Conservation (phyloP, 306 rosid species). For the Prunus mume region DNA sequence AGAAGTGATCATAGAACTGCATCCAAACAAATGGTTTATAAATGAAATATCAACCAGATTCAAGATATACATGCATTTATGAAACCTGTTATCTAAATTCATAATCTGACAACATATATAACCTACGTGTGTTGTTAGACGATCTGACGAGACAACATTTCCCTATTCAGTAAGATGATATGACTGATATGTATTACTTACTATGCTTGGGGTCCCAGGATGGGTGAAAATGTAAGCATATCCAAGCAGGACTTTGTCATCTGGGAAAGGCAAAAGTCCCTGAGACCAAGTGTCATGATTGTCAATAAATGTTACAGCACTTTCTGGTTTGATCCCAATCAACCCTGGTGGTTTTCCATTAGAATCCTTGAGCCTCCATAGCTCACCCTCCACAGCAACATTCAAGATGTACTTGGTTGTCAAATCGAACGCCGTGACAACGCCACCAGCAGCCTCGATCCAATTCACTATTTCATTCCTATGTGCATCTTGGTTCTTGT, state of each 20-base stretch:
- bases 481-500: conserved; percentile 37
- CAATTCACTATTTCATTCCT: conserved; percentile 35
- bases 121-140: neutral
- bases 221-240: conserved; percentile 84
- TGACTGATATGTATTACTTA: conserved; percentile 24
- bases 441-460: conserved; percentile 40
- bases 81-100: neutral
- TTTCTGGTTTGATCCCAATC: conserved; percentile 72
- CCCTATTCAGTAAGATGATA: neutral
- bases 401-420: conserved; percentile 53
- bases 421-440: conserved; percentile 47
- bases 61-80: neutral
- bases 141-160: neutral
- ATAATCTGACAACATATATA: neutral
- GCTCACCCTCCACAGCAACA: conserved; percentile 54
- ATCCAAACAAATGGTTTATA: neutral
- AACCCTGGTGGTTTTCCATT: conserved; percentile 66
- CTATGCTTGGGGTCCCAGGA: conserved; percentile 72
- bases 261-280: conserved; percentile 55
- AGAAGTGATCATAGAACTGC: conserved; percentile 79
- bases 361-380: conserved; percentile 55
- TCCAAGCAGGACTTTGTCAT: conserved; percentile 68
- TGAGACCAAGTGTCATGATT: conserved; percentile 85
- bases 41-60: neutral
- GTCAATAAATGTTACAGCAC: conserved; percentile 69